Conservation (phyloP, 2,329 filamentous ascomycete species). For the Colletotrichum liriopes region DNA sequence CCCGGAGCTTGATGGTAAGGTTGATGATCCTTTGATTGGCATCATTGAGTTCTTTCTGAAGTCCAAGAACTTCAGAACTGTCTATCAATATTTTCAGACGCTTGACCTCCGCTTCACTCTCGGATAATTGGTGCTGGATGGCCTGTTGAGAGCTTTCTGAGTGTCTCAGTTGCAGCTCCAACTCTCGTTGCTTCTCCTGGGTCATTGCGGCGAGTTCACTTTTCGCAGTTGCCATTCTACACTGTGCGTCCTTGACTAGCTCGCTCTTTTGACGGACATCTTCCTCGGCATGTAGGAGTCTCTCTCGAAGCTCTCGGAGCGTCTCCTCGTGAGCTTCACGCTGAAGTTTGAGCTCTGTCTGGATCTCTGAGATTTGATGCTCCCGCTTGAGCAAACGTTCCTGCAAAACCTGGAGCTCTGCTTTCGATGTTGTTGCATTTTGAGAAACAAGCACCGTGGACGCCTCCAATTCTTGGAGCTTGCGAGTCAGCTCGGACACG, state of each 20-base stretch:
- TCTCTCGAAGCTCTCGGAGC: conserved; percentile 24
- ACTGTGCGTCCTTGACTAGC: neutral
- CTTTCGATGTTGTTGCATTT: neutral
- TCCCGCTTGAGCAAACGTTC: conserved; percentile 2
- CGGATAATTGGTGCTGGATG: neutral
- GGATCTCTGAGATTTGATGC: neutral
- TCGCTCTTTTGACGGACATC: conserved; percentile 3
- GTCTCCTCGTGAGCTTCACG: conserved; percentile 1
- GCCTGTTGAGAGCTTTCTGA: neutral
- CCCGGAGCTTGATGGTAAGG: conserved; percentile 36
- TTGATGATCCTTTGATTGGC: conserved; percentile 39
- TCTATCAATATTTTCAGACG: neutral
- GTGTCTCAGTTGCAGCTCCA: neutral
- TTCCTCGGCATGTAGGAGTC: conserved; percentile 12
- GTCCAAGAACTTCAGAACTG: neutral
- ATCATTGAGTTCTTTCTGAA: conserved; percentile 26
- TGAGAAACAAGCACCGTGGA: neutral
- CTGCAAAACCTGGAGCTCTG: neutral
- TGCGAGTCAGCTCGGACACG: conserved; percentile 7
- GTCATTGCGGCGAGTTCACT: neutral
- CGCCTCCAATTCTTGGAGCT: neutral
- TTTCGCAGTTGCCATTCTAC: neutral
- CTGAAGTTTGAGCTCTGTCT: conserved; percentile 2
- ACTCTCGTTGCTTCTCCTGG: neutral
- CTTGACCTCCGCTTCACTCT: neutral